phyloP scores from a whole-genome alignment of 2,329 filamentous ascomycete genomes.

The Claviceps fusiformis region DNA sequence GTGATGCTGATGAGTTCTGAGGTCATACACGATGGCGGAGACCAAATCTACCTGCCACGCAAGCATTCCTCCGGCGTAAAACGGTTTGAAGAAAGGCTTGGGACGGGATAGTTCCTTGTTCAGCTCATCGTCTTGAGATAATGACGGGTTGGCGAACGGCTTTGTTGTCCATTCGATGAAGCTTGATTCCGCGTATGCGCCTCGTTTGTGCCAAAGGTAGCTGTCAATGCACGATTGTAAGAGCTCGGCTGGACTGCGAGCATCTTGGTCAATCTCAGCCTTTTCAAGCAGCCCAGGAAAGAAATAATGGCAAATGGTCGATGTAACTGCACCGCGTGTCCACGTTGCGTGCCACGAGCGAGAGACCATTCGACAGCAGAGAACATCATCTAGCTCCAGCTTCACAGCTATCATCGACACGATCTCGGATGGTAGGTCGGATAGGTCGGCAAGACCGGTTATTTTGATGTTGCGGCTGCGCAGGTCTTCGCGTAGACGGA shows the following conservation, averaged over 20 bases:
- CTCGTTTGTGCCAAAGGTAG: conserved; percentile 8
- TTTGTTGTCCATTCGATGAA: conserved; percentile 5
- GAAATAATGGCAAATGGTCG: conserved; percentile 11
- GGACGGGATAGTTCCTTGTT: no score
- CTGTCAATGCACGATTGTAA: not conserved
- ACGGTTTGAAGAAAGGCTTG: not conserved
- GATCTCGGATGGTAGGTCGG: conserved; percentile 16
- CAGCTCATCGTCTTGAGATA: not conserved
- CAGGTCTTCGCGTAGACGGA: conserved; percentile 13
- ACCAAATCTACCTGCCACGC: conserved; percentile 14
- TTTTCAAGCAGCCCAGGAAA: conserved; percentile 16
- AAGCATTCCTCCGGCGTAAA: conserved; percentile 14
- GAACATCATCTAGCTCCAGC: conserved; percentile 13
- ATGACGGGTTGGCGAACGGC: not conserved
- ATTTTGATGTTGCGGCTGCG: conserved; percentile 8
- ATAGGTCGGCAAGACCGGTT: conserved; percentile 12
- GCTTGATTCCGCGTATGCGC: conserved; percentile 8
- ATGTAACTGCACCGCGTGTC: conserved; percentile 11
- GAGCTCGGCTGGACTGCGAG: not conserved
- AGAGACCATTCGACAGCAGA: conserved; percentile 14
- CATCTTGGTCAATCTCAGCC: not conserved
- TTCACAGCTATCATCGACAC: conserved; percentile 11
- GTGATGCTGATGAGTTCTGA: conserved; percentile 9
- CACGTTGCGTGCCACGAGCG: conserved; percentile 14
- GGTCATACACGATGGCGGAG: conserved; percentile 14